Percentiles rank a stretch among this genome's conserved stretches.
Evolutionary conservation across 2,329 filamentous ascomycete species (phyloP).

Genomic region (Verticillium isaacii): DNA sequence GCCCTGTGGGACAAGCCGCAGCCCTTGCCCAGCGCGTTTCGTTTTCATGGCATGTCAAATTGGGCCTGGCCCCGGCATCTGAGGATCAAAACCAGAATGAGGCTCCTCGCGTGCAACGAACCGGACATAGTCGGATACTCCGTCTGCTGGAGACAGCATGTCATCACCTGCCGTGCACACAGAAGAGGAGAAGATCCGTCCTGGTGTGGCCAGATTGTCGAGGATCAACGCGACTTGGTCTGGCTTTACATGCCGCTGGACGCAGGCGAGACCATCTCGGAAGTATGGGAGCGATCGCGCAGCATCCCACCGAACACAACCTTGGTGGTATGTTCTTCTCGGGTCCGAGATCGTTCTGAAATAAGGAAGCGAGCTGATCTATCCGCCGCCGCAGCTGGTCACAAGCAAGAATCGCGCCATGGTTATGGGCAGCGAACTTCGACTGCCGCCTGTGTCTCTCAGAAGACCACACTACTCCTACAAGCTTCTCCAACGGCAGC

Average conservation of each 20-base stretch:
- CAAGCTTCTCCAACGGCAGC: background rate
- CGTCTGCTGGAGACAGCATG: background rate
- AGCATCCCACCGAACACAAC: background rate
- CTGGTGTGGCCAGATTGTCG: background rate
- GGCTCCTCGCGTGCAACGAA: background rate
- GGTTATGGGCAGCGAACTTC: background rate
- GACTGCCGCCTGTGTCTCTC: background rate
- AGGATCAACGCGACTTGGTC: background rate
- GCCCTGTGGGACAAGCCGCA: background rate
- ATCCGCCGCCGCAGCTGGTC: background rate
- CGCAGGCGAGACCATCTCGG: background rate
- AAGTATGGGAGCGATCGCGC: background rate
- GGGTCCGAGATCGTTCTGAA: background rate
- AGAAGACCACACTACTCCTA: background rate
- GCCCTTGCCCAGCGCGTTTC: background rate
- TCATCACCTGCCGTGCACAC: background rate
- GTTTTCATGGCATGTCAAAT: background rate
- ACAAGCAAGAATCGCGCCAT: background rate
- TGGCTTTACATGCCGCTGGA: background rate
- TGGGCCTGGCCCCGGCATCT: background rate
- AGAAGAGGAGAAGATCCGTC: background rate
- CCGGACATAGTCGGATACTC: background rate
- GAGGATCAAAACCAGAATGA: background rate
- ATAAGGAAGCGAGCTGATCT: background rate
- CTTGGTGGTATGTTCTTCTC: background rate